Conservation (phyloP, 2,329 filamentous ascomycete species). For the Botryosphaeria dothidea region DNA sequence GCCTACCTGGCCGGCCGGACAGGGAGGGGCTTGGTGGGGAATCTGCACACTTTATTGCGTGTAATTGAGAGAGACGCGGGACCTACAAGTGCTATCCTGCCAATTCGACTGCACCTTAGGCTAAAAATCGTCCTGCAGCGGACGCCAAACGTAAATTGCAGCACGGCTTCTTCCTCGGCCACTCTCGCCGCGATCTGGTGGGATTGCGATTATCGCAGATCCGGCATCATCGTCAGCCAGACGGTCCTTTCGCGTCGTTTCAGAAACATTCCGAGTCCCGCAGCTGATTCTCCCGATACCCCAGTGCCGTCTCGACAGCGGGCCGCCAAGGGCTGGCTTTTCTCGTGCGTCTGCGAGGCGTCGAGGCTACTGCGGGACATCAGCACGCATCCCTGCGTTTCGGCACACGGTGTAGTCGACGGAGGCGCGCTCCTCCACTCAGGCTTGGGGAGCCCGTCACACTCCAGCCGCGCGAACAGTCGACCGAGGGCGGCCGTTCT, state of each 20-base stretch:
- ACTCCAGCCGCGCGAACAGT: conserved; percentile 14
- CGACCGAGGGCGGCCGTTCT: conserved; percentile 5
- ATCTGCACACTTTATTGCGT: background rate
- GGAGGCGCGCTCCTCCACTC: background rate
- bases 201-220: conserved; percentile 4
- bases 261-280: conserved; percentile 19
- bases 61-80: background rate
- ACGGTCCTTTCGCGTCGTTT: conserved; percentile 9
- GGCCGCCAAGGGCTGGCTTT: conserved; percentile 12
- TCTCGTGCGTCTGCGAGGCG: conserved; percentile 13
- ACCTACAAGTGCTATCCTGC: background rate
- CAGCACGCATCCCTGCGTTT: conserved; percentile 16
- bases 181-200: background rate
- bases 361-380: conserved; percentile 18
- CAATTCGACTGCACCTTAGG: conserved; percentile 2
- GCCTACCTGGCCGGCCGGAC: background rate
- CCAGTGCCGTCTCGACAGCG: conserved; percentile 10
- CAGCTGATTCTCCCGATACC: conserved; percentile 15
- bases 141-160: conserved; percentile 8
- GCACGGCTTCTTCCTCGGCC: background rate
- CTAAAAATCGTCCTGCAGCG: conserved; percentile 7
- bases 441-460: conserved; percentile 1
- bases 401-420: conserved; percentile 7
- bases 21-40: conserved; percentile 4
- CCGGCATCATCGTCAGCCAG: conserved; percentile 3